Evolutionary conservation across 2,329 filamentous ascomycete species (phyloP).

Genomic region (Alternaria novae-zelandiae): DNA sequence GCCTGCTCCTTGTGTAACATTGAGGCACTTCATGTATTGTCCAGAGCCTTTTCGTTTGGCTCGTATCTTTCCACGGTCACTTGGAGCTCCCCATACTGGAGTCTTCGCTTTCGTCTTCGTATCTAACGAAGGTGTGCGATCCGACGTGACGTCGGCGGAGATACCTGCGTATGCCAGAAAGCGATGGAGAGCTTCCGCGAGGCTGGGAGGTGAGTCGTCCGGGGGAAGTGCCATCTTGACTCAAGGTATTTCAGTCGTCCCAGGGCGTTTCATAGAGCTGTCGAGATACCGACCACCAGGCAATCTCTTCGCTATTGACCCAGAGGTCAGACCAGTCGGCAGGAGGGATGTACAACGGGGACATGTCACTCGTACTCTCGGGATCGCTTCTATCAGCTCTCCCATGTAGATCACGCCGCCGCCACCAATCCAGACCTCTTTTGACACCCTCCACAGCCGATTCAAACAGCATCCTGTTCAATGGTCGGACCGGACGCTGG

Average conservation of each 20-base stretch:
- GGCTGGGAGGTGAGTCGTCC: background rate
- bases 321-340: background rate
- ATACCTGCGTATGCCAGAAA: background rate
- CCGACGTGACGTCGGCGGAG: background rate
- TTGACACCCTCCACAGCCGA: background rate
- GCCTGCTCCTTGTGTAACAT: background rate
- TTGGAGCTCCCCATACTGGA: background rate
- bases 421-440: background rate
- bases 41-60: background rate
- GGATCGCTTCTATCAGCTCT: background rate
- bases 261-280: background rate
- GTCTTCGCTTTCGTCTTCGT: background rate
- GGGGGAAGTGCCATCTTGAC: background rate
- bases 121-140: background rate
- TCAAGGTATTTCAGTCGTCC: background rate
- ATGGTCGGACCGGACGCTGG: background rate
- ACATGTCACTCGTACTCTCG: background rate
- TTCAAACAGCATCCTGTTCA: background rate
- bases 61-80: background rate
- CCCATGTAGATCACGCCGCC: background rate
- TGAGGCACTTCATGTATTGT: background rate
- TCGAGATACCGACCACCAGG: background rate
- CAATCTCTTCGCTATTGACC: background rate
- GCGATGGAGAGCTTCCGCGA: background rate
- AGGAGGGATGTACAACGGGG: background rate